These are phyloP conservation scores for Kwoniella mangroviensis DNA, from an alignment of 768 basidiomycete species.

Conservation along the genomic window DNA sequence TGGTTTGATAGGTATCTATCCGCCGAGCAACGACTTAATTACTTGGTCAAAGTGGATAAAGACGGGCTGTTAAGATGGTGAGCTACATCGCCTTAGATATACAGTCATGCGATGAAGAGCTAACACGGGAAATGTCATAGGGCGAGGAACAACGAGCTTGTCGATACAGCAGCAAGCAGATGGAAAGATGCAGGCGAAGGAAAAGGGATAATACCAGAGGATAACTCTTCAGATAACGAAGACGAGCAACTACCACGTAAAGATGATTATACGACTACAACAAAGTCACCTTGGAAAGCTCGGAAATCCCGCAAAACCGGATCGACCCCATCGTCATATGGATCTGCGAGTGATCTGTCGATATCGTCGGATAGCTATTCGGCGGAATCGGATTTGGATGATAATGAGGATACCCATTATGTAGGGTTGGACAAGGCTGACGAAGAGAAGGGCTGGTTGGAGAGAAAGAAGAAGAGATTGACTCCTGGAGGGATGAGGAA, in stretches of 20 bases:
- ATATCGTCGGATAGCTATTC: slow-evolving; percentile 42
- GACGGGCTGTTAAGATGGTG: slow-evolving; percentile 59
- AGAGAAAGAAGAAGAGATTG: slow-evolving; percentile 62
- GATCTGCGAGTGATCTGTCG: background rate
- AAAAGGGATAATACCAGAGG: slow-evolving; percentile 58
- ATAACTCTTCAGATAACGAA: slow-evolving; percentile 13
- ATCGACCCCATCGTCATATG: background rate
- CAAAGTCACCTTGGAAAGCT: slow-evolving; percentile 8
- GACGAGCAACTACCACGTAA: slow-evolving; percentile 5
- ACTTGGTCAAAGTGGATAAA: slow-evolving; percentile 66
- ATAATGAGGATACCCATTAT: slow-evolving; percentile 55
- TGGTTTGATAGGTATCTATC: slow-evolving; percentile 70
- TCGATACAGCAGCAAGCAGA: slow-evolving; percentile 67
- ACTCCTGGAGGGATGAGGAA: slow-evolving; percentile 65
- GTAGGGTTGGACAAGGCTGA: slow-evolving; percentile 31
- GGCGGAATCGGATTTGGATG: slow-evolving; percentile 34
- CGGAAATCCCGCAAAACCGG: background rate
- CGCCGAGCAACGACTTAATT: slow-evolving; percentile 69
- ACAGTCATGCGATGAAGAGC: background rate
- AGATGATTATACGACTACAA: slow-evolving; percentile 12
- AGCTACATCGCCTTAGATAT: background rate
- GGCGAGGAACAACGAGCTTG: slow-evolving; percentile 63
- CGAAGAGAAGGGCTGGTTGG: slow-evolving; percentile 46
- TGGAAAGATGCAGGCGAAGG: slow-evolving; percentile 71
- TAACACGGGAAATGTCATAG: slow-evolving; percentile 36